Evolutionary conservation across 306 rosid species (phyloP), one percentile per base, ranked within the genome.

Genomic region (Sicyos edulis): DNA sequence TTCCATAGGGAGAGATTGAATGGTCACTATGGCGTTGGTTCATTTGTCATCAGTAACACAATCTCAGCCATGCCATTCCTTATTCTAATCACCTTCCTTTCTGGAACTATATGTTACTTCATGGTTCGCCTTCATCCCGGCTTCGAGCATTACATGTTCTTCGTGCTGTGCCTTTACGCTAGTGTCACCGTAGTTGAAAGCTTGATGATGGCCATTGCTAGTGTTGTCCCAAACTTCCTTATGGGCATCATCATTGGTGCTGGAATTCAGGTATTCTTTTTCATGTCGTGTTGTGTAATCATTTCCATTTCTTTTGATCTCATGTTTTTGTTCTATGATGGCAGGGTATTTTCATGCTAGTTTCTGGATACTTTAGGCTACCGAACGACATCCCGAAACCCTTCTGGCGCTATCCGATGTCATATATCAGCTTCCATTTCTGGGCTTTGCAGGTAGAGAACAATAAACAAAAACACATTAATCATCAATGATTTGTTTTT

Each of bases 191-290:
- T 91, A 1, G 99, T 93, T 8, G 99, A 93, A 83, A 91, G 99
- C 82, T 81, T 93, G 75, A 93, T 93, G 99, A 93, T 93, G 99
- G 97, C 96, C 62, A 91, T 93, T 53, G 97, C 99, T 47, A 93
- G 99, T 54, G 44, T 88, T 72, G 88, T 93, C 68, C 99, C 99
- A 20, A 93, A 93, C 84, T 91, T 93, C 82, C 97, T 91, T 63
- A 91, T 93, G 47, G 47, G 47, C 47, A 42, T 42, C 9, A 42
- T 42, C 47, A 42, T 42, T 42, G 47, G 47, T 42, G 47, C 47
- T 42, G 47, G 47, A 42, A 42, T 42, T 42, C 47, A 42, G 47
- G 47, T 42, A 42, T 42, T 7, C 11, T 42, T 42, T 42, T 42
- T 42, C 47, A 42, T 42, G 47, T 2, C 9, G 47, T 42, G 47